phyloP scores from a whole-genome alignment of 2,329 filamentous ascomycete genomes.

The Trichoderma polysporum region DNA sequence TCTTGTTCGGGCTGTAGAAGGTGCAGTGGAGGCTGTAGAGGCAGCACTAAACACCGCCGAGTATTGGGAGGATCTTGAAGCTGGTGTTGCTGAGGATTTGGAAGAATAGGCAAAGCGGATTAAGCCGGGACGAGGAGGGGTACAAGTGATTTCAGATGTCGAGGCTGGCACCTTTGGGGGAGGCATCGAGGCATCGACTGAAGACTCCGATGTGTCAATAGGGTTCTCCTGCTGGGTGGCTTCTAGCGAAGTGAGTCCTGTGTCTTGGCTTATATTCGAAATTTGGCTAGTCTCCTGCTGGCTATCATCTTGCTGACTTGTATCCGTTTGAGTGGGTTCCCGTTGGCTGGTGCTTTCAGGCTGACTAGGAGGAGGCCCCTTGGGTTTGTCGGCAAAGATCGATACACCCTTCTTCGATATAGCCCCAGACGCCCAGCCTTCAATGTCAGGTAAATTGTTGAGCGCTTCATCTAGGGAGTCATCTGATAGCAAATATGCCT shows the following conservation, averaged over 20 bases:
- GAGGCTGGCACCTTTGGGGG: slow-evolving; percentile 30
- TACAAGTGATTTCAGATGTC: slow-evolving; percentile 27
- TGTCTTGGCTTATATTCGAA: slow-evolving; percentile 20
- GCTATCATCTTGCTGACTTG: slow-evolving; percentile 8
- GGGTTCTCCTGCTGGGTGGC: slow-evolving; percentile 28
- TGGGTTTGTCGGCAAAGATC: slow-evolving; percentile 47
- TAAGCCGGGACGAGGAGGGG: slow-evolving; percentile 35
- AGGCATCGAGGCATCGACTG: slow-evolving; percentile 31
- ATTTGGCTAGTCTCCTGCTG: slow-evolving; percentile 20
- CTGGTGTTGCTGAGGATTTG: slow-evolving; percentile 34
- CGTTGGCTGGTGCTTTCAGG: neutral
- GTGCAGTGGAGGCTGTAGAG: slow-evolving; percentile 39
- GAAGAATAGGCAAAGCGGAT: slow-evolving; percentile 38
- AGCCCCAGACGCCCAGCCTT: slow-evolving; percentile 44
- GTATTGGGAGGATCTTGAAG: slow-evolving; percentile 35
- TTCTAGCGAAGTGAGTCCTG: slow-evolving; percentile 17
- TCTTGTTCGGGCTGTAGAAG: slow-evolving; percentile 44
- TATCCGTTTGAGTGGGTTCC: neutral
- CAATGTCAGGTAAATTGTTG: slow-evolving; percentile 50
- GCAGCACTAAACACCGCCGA: slow-evolving; percentile 39
- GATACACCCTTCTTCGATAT: slow-evolving; percentile 40
- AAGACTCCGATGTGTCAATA: slow-evolving; percentile 26
- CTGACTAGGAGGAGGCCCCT: slow-evolving; percentile 15
- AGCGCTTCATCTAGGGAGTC: slow-evolving; percentile 58
- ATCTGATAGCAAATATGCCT: slow-evolving; percentile 52